A percentile compares a stretch with the other conserved stretches of the same genome.
phyloP scores from a whole-genome alignment of 2,329 filamentous ascomycete species.

The Erysiphe neolycopersici region DNA sequence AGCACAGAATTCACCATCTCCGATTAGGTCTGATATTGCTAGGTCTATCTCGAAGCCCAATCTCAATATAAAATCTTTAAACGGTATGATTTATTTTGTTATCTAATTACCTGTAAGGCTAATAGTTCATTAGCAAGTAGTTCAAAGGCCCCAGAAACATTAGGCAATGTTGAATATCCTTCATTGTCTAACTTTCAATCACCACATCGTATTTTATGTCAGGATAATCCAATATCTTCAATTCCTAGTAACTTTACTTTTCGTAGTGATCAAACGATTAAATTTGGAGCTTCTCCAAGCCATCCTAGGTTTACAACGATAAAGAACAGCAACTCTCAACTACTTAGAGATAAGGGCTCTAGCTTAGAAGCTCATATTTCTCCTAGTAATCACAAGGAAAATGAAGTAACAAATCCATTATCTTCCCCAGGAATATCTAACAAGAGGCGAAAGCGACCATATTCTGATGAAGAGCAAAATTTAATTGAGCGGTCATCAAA shows the following conservation, averaged over 20 bases:
- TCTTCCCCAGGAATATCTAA: constrained; percentile 35
- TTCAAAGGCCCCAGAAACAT: not conserved
- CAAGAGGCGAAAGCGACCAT: constrained; percentile 37
- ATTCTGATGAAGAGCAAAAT: constrained; percentile 25
- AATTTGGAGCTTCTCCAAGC: constrained; percentile 21
- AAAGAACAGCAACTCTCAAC: constrained; percentile 33
- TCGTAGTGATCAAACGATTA: constrained; percentile 37
- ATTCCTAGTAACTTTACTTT: constrained; percentile 33
- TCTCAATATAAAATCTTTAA: too few species aligned
- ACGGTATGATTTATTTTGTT: too few species aligned
- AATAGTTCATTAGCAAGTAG: too few species aligned
- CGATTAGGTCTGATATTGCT: constrained; percentile 23
- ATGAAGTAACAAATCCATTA: constrained; percentile 19
- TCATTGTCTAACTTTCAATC: constrained; percentile 9
- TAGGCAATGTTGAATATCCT: constrained; percentile 9
- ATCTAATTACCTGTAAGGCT: too few species aligned
- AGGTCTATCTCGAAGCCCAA: too few species aligned
- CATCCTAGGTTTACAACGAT: constrained; percentile 30
- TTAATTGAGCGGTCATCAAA: too few species aligned
- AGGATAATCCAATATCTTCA: constrained; percentile 16
- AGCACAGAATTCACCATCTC: constrained; percentile 26
- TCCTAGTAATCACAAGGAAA: constrained; percentile 22
- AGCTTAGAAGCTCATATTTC: constrained; percentile 28
- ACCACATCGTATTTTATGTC: constrained; percentile 6
- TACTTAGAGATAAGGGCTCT: constrained; percentile 24